Evolutionary conservation across 2,329 filamentous ascomycete genomes (phyloP).

Genomic region (Aspergillus quadrilineatus): DNA sequence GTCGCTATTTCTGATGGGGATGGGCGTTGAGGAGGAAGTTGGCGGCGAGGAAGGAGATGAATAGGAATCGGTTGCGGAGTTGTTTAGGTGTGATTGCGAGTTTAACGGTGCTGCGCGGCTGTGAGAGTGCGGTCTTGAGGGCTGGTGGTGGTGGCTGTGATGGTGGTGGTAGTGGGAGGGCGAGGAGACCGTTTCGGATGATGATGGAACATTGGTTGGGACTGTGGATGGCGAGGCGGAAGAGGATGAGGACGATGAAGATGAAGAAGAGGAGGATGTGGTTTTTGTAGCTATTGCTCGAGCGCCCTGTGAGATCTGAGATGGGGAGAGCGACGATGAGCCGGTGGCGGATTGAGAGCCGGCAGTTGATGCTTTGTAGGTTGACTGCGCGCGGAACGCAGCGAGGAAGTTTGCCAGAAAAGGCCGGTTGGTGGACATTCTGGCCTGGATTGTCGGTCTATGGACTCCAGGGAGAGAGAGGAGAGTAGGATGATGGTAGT

Average conservation of each 20-base stretch:
- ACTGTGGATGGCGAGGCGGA: not conserved
- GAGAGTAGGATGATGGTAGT: not conserved
- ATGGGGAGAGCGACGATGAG: constrained; percentile 39
- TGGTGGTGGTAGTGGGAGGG: constrained; percentile 20
- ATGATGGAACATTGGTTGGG: not conserved
- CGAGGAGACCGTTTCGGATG: constrained; percentile 11
- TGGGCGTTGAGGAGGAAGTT: constrained; percentile 35
- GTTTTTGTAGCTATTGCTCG: constrained; percentile 52
- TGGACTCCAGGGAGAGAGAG: not conserved
- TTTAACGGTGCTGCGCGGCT: constrained; percentile 28
- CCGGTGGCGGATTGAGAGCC: constrained; percentile 34
- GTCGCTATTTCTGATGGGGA: constrained; percentile 38
- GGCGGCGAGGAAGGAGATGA: constrained; percentile 35
- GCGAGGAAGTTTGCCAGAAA: constrained; percentile 68
- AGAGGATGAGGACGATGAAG: constrained; percentile 23
- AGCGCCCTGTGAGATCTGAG: constrained; percentile 42
- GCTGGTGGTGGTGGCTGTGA: constrained; percentile 8
- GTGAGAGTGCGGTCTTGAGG: constrained; percentile 23
- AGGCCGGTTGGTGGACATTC: constrained; percentile 64
- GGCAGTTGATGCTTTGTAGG: constrained; percentile 54
- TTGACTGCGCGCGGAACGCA: constrained; percentile 64
- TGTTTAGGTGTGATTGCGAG: constrained; percentile 31
- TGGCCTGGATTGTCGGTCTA: constrained; percentile 14
- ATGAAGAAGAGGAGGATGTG: constrained; percentile 14
- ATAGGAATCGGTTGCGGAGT: constrained; percentile 38